Percentiles rank a stretch among this genome's conserved stretches.
Evolutionary conservation across 1,284 basidiomycete genomes (phyloP).

Genomic region (Irpex lacteus): DNA sequence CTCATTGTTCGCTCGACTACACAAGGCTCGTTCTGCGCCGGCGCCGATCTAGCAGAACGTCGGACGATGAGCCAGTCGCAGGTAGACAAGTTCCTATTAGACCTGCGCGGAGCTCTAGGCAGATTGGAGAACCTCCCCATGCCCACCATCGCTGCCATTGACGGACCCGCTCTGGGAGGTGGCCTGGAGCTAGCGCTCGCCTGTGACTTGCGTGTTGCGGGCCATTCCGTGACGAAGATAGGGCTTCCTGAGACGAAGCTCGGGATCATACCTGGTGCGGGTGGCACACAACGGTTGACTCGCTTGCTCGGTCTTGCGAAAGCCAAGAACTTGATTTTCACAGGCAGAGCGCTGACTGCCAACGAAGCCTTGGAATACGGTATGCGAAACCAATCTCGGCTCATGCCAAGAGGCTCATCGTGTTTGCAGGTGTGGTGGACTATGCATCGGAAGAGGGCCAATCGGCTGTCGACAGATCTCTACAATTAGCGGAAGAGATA

Average conservation of each 20-base stretch:
- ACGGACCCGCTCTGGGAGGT: conserved; percentile 90
- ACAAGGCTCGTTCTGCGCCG: conserved; percentile 84
- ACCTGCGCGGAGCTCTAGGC: conserved; percentile 71
- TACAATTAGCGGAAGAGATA: conserved; percentile 65
- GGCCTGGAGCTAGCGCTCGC: conserved; percentile 86
- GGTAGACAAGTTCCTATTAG: conserved; percentile 77
- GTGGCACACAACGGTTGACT: conserved; percentile 86
- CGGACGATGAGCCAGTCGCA: conserved; percentile 75
- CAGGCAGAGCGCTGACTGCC: conserved; percentile 64
- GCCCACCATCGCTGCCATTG: conserved; percentile 90
- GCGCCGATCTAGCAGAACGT: conserved; percentile 88
- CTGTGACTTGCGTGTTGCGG: conserved; percentile 86
- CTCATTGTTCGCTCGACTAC: conserved; percentile 78
- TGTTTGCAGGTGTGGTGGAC: conserved; percentile 67
- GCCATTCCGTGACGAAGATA: conserved; percentile 66
- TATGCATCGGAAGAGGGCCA: conserved; percentile 63
- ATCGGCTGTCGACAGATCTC: conserved; percentile 64
- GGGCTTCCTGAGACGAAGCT: conserved; percentile 83
- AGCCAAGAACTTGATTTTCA: conserved; percentile 89
- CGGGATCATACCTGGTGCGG: conserved; percentile 95
- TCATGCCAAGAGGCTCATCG: background rate
- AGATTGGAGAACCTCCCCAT: conserved; percentile 79
- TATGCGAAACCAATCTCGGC: conserved; percentile 29
- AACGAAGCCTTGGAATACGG: conserved; percentile 76
- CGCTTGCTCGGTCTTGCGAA: conserved; percentile 79